phyloP scores from a whole-genome alignment of 371 early-diverging fungal species.

The Circinella minor region DNA sequence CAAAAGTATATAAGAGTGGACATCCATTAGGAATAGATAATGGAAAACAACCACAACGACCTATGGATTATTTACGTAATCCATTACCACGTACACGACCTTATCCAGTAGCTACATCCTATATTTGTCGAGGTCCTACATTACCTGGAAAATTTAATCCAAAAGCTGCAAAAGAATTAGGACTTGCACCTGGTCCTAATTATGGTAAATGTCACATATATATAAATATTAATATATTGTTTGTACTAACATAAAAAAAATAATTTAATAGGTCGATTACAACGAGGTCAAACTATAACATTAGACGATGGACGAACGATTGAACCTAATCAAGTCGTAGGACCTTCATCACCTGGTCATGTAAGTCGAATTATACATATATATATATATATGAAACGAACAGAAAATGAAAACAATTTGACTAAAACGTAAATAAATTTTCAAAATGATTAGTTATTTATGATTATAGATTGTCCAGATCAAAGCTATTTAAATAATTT shows the following conservation, averaged over 20 bases:
- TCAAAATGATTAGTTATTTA: conserved; percentile 74
- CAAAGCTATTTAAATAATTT: conserved; percentile 66
- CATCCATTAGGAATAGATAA: no score
- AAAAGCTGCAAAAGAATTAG: conserved; percentile 74
- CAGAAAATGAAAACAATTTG: no score
- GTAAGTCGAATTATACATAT: conserved; percentile 5
- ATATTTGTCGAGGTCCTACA: conserved; percentile 78
- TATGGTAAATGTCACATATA: conserved; percentile 50
- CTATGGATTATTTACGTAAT: neutral
- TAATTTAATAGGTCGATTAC: conserved; percentile 67
- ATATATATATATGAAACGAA: no score
- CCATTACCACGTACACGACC: conserved; percentile 54
- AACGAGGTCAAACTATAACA: conserved; percentile 70
- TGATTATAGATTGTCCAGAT: conserved; percentile 88
- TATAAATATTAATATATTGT: no score
- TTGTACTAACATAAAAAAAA: no score
- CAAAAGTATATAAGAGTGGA: neutral
- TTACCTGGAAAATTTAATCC: conserved; percentile 86
- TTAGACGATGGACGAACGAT: conserved; percentile 74
- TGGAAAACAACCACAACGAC: neutral
- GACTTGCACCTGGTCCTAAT: conserved; percentile 74
- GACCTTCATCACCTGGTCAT: conserved; percentile 43
- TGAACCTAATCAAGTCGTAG: conserved; percentile 72
- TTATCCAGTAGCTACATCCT: conserved; percentile 59
- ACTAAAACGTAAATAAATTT: neutral